Evolutionary conservation across 1,284 basidiomycete species (phyloP).

Genomic region (Ganoderma leucocontextum): DNA sequence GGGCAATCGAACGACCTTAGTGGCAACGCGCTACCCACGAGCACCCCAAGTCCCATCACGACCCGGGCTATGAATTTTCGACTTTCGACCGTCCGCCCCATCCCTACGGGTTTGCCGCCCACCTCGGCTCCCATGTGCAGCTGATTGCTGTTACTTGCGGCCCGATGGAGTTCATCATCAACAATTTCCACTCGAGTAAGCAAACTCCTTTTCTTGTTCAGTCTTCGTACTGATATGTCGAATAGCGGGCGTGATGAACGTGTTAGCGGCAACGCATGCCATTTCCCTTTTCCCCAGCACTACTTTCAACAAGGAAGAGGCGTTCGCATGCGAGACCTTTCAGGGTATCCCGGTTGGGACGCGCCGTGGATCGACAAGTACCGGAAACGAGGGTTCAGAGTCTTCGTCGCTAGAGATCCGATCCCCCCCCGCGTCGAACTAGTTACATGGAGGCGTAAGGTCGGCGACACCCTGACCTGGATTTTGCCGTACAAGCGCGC

Average conservation of each 20-base stretch:
- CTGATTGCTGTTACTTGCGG: not conserved
- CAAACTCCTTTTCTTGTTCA: no score
- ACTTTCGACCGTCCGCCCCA: not conserved
- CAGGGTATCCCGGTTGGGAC: not conserved
- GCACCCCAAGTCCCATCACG: no score
- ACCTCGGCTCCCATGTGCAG: not conserved
- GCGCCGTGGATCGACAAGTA: not conserved
- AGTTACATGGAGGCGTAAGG: not conserved
- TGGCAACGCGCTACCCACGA: no score
- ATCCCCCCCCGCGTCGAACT: not conserved
- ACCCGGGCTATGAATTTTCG: not conserved
- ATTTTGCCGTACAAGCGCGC: no score
- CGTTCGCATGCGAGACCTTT: not conserved
- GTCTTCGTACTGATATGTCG: not conserved
- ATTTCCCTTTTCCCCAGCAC: not conserved
- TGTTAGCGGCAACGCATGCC: not conserved
- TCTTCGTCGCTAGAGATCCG: not conserved
- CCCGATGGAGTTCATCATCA: not conserved
- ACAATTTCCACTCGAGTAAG: not conserved
- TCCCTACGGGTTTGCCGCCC: no score
- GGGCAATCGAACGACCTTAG: no score
- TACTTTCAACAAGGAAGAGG: not conserved
- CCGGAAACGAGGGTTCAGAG: not conserved
- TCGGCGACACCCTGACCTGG: not conserved
- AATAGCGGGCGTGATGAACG: not conserved